Evolutionary conservation across 1,284 basidiomycete genomes (phyloP).

Genomic region (Lentinula novae-zelandiae): DNA sequence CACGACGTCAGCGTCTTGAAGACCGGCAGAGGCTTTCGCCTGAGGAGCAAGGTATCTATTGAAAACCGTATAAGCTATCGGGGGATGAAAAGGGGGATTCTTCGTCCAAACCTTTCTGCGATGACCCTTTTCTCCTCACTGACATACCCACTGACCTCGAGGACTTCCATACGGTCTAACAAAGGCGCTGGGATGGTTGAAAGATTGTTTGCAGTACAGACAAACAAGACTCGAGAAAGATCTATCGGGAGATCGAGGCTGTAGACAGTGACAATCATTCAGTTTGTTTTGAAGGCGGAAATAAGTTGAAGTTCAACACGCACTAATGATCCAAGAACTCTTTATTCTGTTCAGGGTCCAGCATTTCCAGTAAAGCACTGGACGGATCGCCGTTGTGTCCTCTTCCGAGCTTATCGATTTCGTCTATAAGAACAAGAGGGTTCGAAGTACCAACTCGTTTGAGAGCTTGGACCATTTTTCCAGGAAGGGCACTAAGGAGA

Average conservation of each 20-base stretch:
- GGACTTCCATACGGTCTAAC: slow-evolving; percentile 95
- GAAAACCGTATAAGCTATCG: background rate
- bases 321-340: slow-evolving; percentile 96
- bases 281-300: background rate
- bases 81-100: background rate
- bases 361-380: slow-evolving; percentile 93
- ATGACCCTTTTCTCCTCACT: slow-evolving; percentile 96
- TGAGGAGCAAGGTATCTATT: slow-evolving; percentile 79
- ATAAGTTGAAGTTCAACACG: slow-evolving; percentile 25
- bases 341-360: slow-evolving; percentile 97
- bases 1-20: slow-evolving; percentile 80
- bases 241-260: slow-evolving; percentile 98
- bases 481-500: slow-evolving; percentile 76
- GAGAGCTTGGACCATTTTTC: slow-evolving; percentile 96
- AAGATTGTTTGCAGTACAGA: slow-evolving; percentile 95
- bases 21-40: slow-evolving; percentile 88
- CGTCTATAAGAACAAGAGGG: slow-evolving; percentile 94
- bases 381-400: slow-evolving; percentile 96
- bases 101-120: slow-evolving; percentile 62
- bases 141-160: slow-evolving; percentile 96
- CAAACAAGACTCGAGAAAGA: slow-evolving; percentile 93
- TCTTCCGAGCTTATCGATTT: slow-evolving; percentile 98
- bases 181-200: slow-evolving; percentile 97
- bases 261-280: background rate
- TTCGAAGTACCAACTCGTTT: slow-evolving; percentile 98